phyloP scores from a whole-genome alignment of 495 filamentous ascomycete species.

The Penicillium pancosmium region DNA sequence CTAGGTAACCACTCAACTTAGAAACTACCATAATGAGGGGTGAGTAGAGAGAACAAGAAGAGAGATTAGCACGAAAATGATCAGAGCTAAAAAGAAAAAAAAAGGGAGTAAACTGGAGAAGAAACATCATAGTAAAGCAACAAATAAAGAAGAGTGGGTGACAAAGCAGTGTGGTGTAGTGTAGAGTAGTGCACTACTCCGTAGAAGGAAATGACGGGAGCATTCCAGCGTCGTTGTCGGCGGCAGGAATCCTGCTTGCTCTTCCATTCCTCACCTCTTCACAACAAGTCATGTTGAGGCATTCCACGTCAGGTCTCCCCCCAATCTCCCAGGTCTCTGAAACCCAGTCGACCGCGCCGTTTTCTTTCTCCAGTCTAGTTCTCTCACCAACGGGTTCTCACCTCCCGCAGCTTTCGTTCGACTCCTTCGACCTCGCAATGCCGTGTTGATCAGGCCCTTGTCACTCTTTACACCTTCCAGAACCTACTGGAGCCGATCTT shows the following conservation, averaged over 20 bases:
- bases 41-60: neutral
- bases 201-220: neutral
- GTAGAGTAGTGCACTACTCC: neutral
- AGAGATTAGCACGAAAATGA: neutral
- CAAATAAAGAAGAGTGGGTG: neutral
- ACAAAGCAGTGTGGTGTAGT: neutral
- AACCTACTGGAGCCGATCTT: conserved; percentile 16
- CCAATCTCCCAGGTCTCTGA: conserved; percentile 8
- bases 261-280: conserved; percentile 1
- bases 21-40: no score
- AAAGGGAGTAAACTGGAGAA: neutral
- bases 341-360: conserved; percentile 1
- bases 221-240: neutral
- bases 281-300: neutral
- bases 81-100: neutral
- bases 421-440: conserved; percentile 14
- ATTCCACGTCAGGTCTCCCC: neutral
- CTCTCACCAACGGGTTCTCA: conserved; percentile 14
- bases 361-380: conserved; percentile 7
- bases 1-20: no score
- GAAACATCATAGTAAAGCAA: neutral
- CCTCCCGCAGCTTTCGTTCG: conserved; percentile 17
- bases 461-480: conserved; percentile 20
- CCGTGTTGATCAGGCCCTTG: conserved; percentile 13
- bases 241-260: neutral